Evolutionary conservation across 768 basidiomycete species (phyloP).

Genomic region (Tulasnella sp.): DNA sequence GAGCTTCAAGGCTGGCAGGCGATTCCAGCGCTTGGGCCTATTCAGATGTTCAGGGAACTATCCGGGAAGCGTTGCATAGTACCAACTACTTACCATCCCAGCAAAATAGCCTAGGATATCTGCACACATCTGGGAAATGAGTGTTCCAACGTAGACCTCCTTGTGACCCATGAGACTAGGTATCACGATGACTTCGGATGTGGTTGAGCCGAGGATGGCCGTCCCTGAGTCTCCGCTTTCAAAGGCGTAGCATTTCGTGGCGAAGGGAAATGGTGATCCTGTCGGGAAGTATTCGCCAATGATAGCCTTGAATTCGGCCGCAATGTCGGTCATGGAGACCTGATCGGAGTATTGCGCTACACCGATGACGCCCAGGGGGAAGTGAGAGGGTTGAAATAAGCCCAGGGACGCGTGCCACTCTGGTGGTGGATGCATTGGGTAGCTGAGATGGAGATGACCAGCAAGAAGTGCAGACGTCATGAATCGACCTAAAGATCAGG

Average conservation of each 20-base stretch:
- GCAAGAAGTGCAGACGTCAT: constrained; percentile 65
- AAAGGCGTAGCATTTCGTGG: constrained; percentile 76
- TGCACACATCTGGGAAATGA: constrained; percentile 83
- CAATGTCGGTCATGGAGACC: constrained; percentile 42
- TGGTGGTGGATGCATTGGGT: constrained; percentile 64
- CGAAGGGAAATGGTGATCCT: constrained; percentile 61
- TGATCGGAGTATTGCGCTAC: constrained; percentile 54
- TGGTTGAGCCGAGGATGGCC: constrained; percentile 41
- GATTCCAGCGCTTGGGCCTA: constrained; percentile 77
- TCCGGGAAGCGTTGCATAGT: background rate
- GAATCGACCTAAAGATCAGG: constrained; percentile 51
- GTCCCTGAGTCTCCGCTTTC: constrained; percentile 52
- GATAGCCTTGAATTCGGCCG: constrained; percentile 54
- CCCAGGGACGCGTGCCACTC: constrained; percentile 55
- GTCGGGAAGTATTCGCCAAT: constrained; percentile 58
- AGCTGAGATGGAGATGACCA: constrained; percentile 76
- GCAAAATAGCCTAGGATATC: constrained; percentile 80
- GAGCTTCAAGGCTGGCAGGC: constrained; percentile 74
- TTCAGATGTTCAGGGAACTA: too few species aligned
- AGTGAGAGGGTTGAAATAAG: constrained; percentile 67
- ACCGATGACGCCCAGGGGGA: constrained; percentile 82
- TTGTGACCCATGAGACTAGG: constrained; percentile 83
- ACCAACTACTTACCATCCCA: constrained; percentile 58
- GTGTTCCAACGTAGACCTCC: constrained; percentile 74
- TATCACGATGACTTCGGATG: constrained; percentile 57